phyloP scores from a whole-genome alignment of 768 basidiomycete genomes.

The Cytidiella melzeri region DNA sequence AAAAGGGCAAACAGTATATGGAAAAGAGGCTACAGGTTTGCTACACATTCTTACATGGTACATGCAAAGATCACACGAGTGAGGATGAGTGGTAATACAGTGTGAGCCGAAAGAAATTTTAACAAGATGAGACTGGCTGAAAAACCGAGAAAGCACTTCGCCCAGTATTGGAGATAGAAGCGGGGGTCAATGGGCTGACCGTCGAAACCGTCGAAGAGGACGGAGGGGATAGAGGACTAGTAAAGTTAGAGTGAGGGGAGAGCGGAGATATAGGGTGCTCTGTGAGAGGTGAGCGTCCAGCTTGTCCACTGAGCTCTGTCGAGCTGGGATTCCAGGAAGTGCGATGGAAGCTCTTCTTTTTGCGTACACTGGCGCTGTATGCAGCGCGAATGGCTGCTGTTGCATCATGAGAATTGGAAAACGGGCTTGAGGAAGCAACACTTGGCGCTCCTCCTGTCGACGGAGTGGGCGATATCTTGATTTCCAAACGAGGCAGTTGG shows the following conservation, averaged over 20 bases:
- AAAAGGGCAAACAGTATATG: too few relatives aligned
- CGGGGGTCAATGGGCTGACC: slow-evolving; percentile 8
- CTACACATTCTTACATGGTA: background rate
- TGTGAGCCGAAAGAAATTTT: background rate
- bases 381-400: slow-evolving; percentile 46
- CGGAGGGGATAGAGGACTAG: slow-evolving; percentile 3
- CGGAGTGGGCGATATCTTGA: slow-evolving; percentile 2
- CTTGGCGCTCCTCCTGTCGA: slow-evolving; percentile 15
- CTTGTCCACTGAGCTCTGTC: slow-evolving; percentile 6
- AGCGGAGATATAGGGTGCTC: slow-evolving; percentile 3
- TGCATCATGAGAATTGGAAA: slow-evolving; percentile 17
- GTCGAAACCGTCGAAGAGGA: background rate
- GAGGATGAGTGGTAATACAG: background rate
- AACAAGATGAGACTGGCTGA: background rate
- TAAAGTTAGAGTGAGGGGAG: background rate
- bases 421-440: slow-evolving; percentile 14
- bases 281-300: background rate
- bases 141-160: too few relatives aligned
- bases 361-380: slow-evolving; percentile 41
- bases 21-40: background rate
- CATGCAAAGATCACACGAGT: background rate
- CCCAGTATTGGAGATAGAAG: background rate
- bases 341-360: slow-evolving; percentile 41
- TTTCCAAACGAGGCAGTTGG: slow-evolving; percentile 11
- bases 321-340: slow-evolving; percentile 41